Base-by-base conservation (phyloP, 1,284 basidiomycete species). In the Sanguinoderma infundibulare region DNA sequence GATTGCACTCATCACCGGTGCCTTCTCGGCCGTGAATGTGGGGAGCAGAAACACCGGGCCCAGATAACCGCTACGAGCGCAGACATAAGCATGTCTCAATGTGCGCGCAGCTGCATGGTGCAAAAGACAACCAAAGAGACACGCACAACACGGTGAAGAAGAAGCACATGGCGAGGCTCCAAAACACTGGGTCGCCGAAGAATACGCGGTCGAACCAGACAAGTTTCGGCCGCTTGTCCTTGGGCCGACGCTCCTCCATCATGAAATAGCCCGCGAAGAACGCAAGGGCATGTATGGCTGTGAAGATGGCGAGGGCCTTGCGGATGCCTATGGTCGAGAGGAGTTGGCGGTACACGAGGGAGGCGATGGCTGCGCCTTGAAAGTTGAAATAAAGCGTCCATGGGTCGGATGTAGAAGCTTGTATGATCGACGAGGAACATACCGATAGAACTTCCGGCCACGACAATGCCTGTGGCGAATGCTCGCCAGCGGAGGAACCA, bases 361-460 rank as follows among this genome's bases (percentile, higher is more conserved):
- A 60, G 1, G 65, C 58, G 1, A 65, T 40, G 1, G 65, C 67
- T 15, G 63, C 67, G 24, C 67, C 67, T n/a, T 68, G 15, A 1
- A 20, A 17, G 15, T 1, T 15, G 20, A 2, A 22, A 52, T 15
- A 49, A 36, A 3, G 50, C 14, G 47, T n/a, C n/a, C n/a, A n/a
- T 3, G 17, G 32, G 28, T 24, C 15, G 26, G 30, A 10, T n/a
- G 7, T 9, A 20, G 26, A 34, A 15, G 9, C 8, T 24, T n/a
- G 17, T 3, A 3, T 15, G 5, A 26, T 9, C 24, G 14, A 3
- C 3, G 9, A 12, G 34, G 12, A 8, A 55, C 57, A 10, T 30
- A 67, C 67, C 67, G 26, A 69, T 59, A 1, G 67, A 65, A 32
- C 65, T 64, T 20, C 65, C 67, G 28, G 67, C 59, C 4, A 69